A percentile compares a stretch with the other conserved stretches of the same genome.
Conservation (phyloP, 257 asterid species). For the Haberlea rhodopensis region DNA sequence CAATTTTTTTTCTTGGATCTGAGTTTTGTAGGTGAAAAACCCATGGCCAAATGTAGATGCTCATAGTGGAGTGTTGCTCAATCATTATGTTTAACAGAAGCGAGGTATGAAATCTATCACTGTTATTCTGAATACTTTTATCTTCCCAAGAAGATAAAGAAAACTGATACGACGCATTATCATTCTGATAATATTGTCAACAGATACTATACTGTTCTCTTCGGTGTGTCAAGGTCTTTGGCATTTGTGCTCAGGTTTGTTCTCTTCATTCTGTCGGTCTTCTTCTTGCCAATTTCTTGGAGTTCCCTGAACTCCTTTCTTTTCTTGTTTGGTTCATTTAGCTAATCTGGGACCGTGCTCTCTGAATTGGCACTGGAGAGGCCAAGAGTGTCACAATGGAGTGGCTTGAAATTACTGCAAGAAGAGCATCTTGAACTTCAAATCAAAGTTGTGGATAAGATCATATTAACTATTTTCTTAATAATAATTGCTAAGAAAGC, state of each 20-base stretch:
- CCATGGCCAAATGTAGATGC: slow-evolving; percentile 99
- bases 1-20: slow-evolving; percentile 11
- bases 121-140: background rate
- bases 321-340: slow-evolving; percentile 29
- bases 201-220: slow-evolving; percentile 68
- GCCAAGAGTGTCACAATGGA: slow-evolving; percentile 83
- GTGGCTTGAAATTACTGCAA: slow-evolving; percentile 60
- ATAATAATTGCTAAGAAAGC: slow-evolving; percentile 29
- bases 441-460: background rate
- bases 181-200: background rate
- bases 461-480: slow-evolving; percentile 13
- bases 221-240: slow-evolving; percentile 93
- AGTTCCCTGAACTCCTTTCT: slow-evolving; percentile 3
- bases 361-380: slow-evolving; percentile 92
- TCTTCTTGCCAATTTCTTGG: background rate
- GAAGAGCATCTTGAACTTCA: slow-evolving; percentile 36
- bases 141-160: background rate
- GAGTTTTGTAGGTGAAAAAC: slow-evolving; percentile 58
- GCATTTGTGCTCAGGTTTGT: slow-evolving; percentile 90
- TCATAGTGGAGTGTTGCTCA: slow-evolving; percentile 86
- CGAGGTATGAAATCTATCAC: slow-evolving; percentile 32
- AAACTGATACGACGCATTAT: background rate
- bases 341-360: slow-evolving; percentile 99
- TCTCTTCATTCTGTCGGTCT: background rate
- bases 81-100: slow-evolving; percentile 81